Conservation (phyloP, 2,329 filamentous ascomycete species). For the Stagonosporopsis tanaceti region DNA sequence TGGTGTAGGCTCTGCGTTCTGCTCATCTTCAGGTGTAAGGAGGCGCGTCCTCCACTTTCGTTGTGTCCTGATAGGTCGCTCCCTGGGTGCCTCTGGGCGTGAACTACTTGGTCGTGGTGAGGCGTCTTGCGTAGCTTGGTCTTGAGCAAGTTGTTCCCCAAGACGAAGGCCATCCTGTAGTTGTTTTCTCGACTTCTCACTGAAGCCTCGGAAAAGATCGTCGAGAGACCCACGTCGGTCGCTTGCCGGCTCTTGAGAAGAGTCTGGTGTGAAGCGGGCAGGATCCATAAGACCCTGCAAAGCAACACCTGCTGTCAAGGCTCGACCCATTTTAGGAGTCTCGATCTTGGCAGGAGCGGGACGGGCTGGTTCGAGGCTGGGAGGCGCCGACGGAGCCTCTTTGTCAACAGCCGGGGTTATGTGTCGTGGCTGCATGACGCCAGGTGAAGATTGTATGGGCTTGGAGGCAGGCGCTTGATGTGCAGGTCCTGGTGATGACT, state of each 20-base stretch:
- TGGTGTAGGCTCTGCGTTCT: slow-evolving; percentile 24
- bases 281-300: slow-evolving; percentile 49
- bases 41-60: slow-evolving; percentile 41
- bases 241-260: slow-evolving; percentile 29
- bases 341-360: slow-evolving; percentile 32
- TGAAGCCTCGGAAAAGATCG: slow-evolving; percentile 51
- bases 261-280: slow-evolving; percentile 37
- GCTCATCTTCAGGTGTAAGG: slow-evolving; percentile 46
- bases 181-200: slow-evolving; percentile 49
- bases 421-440: slow-evolving; percentile 27
- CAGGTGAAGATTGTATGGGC: slow-evolving; percentile 24
- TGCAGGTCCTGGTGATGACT: slow-evolving; percentile 19
- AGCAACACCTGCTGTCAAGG: slow-evolving; percentile 50
- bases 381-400: slow-evolving; percentile 42
- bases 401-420: slow-evolving; percentile 40
- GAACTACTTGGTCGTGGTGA: slow-evolving; percentile 31
- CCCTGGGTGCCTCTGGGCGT: slow-evolving; percentile 18
- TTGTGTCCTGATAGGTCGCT: slow-evolving; percentile 35
- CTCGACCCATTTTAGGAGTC: slow-evolving; percentile 45
- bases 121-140: slow-evolving; percentile 24
- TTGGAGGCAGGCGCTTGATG: slow-evolving; percentile 7
- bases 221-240: slow-evolving; percentile 41
- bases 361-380: slow-evolving; percentile 34
- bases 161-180: slow-evolving; percentile 50
- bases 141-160: slow-evolving; percentile 49